A percentile compares a stretch with the other conserved stretches of the same genome.
Conservation (phyloP, 176 grass and related monocot species). For the Eleusine indica region DNA sequence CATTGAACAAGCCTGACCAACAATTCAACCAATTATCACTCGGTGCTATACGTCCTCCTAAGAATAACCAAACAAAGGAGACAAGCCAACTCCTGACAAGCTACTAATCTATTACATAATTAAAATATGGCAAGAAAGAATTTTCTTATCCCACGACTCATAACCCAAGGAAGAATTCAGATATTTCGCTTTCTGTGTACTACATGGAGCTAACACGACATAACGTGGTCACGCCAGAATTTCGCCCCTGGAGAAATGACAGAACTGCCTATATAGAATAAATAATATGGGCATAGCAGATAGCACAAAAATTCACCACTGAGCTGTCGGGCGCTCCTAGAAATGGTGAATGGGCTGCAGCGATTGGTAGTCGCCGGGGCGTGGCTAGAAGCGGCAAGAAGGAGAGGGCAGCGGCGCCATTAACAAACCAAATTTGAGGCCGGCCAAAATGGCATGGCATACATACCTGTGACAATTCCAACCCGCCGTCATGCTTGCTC, state of each 20-base stretch:
- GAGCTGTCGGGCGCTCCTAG: background rate
- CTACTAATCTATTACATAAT: background rate
- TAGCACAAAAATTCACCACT: background rate
- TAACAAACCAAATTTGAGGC: background rate
- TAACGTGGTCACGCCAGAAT: background rate
- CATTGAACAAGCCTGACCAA: conserved; percentile 24
- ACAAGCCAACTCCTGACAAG: conserved; percentile 7
- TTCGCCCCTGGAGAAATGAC: conserved; percentile 2
- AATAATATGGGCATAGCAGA: background rate
- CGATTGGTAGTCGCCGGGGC: background rate
- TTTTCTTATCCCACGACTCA: background rate
- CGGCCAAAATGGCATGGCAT: conserved; percentile 30
- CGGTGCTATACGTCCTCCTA: conserved; percentile 27
- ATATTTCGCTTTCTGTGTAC: background rate
- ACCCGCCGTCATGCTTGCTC: conserved; percentile 13
- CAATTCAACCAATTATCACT: conserved; percentile 32
- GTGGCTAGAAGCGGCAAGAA: background rate
- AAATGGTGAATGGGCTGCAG: background rate
- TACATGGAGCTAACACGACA: background rate
- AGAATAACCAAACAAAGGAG: conserved; percentile 4
- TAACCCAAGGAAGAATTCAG: background rate
- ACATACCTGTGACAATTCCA: conserved; percentile 50
- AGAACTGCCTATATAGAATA: background rate
- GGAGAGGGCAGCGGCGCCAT: background rate
- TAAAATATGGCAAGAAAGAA: conserved; percentile 11